phyloP scores from a whole-genome alignment of 2,329 filamentous ascomycete species.

The Ophidiomyces ophidiicola region DNA sequence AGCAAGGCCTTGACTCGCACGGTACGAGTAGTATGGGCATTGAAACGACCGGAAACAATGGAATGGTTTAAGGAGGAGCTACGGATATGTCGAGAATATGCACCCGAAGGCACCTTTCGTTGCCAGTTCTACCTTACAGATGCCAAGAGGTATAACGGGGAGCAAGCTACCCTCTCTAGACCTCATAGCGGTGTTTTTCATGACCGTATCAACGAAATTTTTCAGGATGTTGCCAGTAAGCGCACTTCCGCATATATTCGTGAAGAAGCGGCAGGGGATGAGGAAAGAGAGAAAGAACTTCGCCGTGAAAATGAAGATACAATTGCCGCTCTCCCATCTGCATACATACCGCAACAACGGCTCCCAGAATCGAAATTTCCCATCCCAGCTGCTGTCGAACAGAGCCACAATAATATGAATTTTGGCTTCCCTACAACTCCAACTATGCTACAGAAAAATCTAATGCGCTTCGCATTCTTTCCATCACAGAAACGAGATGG shows the following conservation, averaged over 20 bases:
- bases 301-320: conserved; percentile 72
- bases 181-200: conserved; percentile 66
- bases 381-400: conserved; percentile 14
- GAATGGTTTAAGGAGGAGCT: conserved; percentile 97
- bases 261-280: conserved; percentile 60
- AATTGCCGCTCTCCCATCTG: conserved; percentile 65
- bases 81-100: conserved; percentile 77
- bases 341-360: conserved; percentile 17
- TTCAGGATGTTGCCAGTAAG: conserved; percentile 75
- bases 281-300: conserved; percentile 65
- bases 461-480: conserved; percentile 84
- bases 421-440: conserved; percentile 76
- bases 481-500: conserved; percentile 48
- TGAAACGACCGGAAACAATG: conserved; percentile 84
- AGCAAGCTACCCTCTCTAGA: conserved; percentile 35
- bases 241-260: conserved; percentile 73
- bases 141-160: conserved; percentile 44
- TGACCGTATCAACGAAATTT: conserved; percentile 76
- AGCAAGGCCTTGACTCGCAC: conserved; percentile 85
- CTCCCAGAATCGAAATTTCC: conserved; percentile 11
- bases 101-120: conserved; percentile 74
- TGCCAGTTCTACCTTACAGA: conserved; percentile 93
- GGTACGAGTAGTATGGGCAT: conserved; percentile 84
- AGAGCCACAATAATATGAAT: conserved; percentile 38
- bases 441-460: conserved; percentile 74